Percentiles rank a stretch among this genome's conserved stretches.
Evolutionary conservation across 2,329 filamentous ascomycete genomes (phyloP).

Genomic region (Botrytis medusae): DNA sequence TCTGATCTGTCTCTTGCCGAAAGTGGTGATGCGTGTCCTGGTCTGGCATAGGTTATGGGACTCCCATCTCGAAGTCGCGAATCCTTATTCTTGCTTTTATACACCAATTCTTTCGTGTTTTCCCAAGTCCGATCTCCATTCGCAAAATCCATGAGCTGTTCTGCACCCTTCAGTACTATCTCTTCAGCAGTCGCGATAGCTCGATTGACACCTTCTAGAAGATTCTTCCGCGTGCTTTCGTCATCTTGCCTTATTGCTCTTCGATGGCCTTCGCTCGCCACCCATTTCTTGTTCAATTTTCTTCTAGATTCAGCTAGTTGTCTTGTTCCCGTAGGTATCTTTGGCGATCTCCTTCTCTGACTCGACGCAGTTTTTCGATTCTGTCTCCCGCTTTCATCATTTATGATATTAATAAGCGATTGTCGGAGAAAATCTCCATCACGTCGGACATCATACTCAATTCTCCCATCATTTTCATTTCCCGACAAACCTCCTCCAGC

Average conservation of each 20-base stretch:
- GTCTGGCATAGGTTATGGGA: background rate
- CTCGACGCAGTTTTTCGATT: background rate
- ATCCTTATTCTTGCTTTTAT: background rate
- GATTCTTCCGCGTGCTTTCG: background rate
- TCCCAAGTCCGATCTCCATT: background rate
- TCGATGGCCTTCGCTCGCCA: background rate
- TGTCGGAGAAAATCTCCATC: background rate
- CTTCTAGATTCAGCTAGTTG: constrained; percentile 9
- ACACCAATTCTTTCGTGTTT: background rate
- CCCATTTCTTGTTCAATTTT: constrained; percentile 6
- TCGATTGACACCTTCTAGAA: background rate
- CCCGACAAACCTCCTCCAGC: background rate
- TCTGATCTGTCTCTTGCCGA: background rate
- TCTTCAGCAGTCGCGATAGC: background rate
- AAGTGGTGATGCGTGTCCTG: background rate
- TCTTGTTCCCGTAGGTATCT: constrained; percentile 1
- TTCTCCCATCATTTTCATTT: background rate
- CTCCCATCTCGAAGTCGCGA: background rate
- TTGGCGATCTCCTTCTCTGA: background rate
- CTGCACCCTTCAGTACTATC: background rate
- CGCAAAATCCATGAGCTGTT: background rate
- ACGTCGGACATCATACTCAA: background rate
- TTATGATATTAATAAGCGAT: background rate
- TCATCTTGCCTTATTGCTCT: background rate
- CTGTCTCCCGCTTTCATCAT: background rate